These are phyloP conservation scores for Hapsidospora chrysogenum DNA, from an alignment of 495 filamentous ascomycete genomes.

Conservation along the genomic window DNA sequence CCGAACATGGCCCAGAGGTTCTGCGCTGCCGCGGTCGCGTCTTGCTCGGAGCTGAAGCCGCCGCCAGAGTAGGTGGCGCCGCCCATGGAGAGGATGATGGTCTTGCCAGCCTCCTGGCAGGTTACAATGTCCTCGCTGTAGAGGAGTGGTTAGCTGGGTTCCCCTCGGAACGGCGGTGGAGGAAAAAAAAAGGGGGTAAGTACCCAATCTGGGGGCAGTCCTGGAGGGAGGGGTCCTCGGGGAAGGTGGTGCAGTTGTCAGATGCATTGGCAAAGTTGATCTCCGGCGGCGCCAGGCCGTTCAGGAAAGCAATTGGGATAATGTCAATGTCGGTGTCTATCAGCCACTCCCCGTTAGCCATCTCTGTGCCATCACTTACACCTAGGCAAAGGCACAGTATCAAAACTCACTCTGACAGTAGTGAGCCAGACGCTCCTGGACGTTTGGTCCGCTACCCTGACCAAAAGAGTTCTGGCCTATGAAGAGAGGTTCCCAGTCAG, in stretches of 20 bases:
- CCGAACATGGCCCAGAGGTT: conserved; percentile 56
- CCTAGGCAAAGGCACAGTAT: too few relatives aligned
- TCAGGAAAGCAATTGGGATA: conserved; percentile 46
- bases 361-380: background rate
- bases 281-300: conserved; percentile 33
- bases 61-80: conserved; percentile 46
- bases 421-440: background rate
- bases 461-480: conserved; percentile 1
- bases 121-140: conserved; percentile 37
- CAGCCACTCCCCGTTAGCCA: too few relatives aligned
- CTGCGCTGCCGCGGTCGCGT: conserved; percentile 39
- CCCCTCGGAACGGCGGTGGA: background rate
- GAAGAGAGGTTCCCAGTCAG: too few relatives aligned
- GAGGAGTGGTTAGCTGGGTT: background rate
- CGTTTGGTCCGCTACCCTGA: background rate
- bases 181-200: background rate
- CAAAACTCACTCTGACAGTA: background rate
- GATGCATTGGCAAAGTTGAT: conserved; percentile 46
- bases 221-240: conserved; percentile 31
- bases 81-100: conserved; percentile 50
- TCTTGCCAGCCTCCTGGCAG: conserved; percentile 50
- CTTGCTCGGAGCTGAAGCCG: conserved; percentile 34
- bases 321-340: conserved; percentile 18
- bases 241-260: conserved; percentile 38
- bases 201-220: conserved; percentile 49